A percentile compares a stretch with the other conserved stretches of the same genome.
Conservation (phyloP, 2,329 filamentous ascomycete species). For the Grosmannia huntii region DNA sequence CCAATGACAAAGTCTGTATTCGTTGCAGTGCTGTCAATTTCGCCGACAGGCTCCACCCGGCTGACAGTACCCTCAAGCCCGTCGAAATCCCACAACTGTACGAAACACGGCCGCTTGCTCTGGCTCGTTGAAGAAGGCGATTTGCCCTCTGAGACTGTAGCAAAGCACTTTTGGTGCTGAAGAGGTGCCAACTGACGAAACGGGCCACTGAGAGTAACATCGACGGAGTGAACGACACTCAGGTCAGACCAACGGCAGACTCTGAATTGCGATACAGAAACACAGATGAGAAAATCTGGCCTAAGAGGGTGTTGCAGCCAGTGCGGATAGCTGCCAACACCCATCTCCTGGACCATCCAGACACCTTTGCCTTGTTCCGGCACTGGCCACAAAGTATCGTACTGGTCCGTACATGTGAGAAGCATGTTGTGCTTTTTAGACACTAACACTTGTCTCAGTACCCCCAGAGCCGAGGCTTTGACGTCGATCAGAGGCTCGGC, state of each 20-base stretch:
- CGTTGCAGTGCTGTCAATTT: background rate
- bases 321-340: background rate
- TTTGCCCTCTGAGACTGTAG: background rate
- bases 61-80: background rate
- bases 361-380: background rate
- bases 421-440: constrained; percentile 9
- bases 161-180: background rate
- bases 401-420: constrained; percentile 7
- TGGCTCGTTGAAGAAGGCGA: background rate
- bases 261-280: background rate
- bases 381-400: constrained; percentile 10
- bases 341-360: background rate
- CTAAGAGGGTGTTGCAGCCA: background rate
- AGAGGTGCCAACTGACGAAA: background rate
- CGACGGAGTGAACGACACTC: background rate
- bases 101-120: background rate
- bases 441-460: constrained; percentile 7
- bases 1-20: background rate
- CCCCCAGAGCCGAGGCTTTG: background rate
- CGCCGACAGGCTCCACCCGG: background rate
- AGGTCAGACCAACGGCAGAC: background rate
- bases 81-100: background rate
- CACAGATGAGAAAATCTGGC: background rate
- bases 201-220: background rate
- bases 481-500: background rate